Conservation (phyloP, 495 filamentous ascomycete genomes). For the Gamarada debralockiae region DNA sequence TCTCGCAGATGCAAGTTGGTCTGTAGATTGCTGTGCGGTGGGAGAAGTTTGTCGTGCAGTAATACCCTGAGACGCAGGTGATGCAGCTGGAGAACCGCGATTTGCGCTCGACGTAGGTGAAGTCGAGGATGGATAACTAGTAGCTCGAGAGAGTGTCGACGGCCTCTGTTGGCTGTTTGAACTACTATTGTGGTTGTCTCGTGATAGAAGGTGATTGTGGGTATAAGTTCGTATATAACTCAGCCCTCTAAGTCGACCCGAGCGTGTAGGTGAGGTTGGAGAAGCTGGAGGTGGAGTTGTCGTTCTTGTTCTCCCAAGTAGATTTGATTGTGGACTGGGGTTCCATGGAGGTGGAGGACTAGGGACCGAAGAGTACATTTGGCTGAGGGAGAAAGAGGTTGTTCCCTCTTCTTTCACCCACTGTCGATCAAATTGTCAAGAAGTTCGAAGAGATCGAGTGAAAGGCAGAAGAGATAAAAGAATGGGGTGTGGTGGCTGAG, state of each 20-base stretch:
- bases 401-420: too few species aligned
- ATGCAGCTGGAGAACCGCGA: conserved; percentile 34
- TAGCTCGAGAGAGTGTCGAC: conserved; percentile 18
- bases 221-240: conserved; percentile 73
- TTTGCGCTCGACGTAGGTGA: conserved; percentile 13
- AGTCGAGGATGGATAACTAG: conserved; percentile 28
- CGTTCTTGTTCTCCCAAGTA: conserved; percentile 10
- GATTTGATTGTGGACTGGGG: conserved; percentile 3
- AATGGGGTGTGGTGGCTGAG: too few species aligned
- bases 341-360: conserved; percentile 16
- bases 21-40: conserved; percentile 22
- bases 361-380: conserved; percentile 24
- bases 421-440: too few species aligned
- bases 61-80: conserved; percentile 16
- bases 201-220: conserved; percentile 56
- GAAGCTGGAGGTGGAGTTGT: conserved; percentile 11
- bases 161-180: conserved; percentile 26
- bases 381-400: background rate
- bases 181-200: conserved; percentile 36
- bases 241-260: conserved; percentile 64
- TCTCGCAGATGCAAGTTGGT: conserved; percentile 7
- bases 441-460: too few species aligned
- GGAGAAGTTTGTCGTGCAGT: conserved; percentile 25
- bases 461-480: too few species aligned
- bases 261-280: conserved; percentile 32